Base-by-base conservation (phyloP, 441 rosid species). In the Gossypium gossypioides region DNA sequence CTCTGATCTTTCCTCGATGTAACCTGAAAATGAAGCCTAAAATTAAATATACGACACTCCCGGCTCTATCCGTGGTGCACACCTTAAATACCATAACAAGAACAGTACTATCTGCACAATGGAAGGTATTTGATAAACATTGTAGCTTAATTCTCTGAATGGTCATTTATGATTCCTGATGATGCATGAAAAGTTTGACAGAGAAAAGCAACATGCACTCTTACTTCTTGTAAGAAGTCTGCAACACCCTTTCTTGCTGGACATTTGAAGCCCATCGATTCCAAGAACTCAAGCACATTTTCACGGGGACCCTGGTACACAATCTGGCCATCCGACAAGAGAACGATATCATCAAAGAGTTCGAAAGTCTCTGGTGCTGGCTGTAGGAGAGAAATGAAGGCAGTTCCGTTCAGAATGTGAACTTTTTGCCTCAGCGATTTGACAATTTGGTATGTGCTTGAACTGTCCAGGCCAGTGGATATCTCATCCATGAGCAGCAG, bases 281-380 rank as follows among this genome's bases (percentile, higher is more conserved):
- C 86, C 4, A 89, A 93, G 73, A 91, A 91, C 0, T 72, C 87
- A 1, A 93, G 90, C 32, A 88, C 90, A 2, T 83, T 42, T 70
- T 89, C 93, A 0, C 91, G 74, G 42, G 93, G 89, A 42, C 97
- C 97, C 68, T 91, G 97, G 81, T 87, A 92, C 68, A 89, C 82
- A 25, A 92, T 85, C 10, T 79, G 83, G 62, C 96, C 96, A 75
- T 91, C 92, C 0, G 93, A 87, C 50, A 93, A 76, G 51, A 91
- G 89, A 29, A 93, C 80, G 22, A 93, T 80, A 75, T 93, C 97
- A 79, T 93, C 95, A 21, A 91, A 93, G 25, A 93, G 88, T 52
- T 86, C 84, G 7, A 82, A 93, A 32, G 97, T 93, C 79, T 91
- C 98, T 0, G 96, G 96, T 16, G 95, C 91, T 27, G 97, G 98